These are phyloP conservation scores for Sporisorium graminicola DNA, from an alignment of 1,284 basidiomycete species.

Conservation along the genomic window DNA sequence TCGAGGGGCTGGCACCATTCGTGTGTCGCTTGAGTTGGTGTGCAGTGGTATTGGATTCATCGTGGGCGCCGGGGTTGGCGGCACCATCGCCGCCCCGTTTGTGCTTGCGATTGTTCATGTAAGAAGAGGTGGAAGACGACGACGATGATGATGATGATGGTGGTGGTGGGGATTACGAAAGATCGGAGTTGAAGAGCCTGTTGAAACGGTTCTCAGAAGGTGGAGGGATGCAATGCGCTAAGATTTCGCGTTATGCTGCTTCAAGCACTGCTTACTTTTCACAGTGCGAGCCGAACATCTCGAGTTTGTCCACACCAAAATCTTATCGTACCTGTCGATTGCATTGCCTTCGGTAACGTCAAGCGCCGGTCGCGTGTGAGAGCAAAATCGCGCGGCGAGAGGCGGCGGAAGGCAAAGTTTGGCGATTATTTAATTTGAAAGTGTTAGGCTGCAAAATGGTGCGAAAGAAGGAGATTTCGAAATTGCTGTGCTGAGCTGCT, in stretches of 20 bases:
- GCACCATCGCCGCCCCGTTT: constrained; percentile 16
- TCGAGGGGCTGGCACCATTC: neutral
- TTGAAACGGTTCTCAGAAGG: neutral
- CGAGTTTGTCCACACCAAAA: too few species aligned
- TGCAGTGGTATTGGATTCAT: constrained; percentile 16
- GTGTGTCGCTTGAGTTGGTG: constrained; percentile 24
- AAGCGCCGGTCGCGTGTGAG: neutral
- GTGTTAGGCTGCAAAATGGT: neutral
- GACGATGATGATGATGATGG: too few species aligned
- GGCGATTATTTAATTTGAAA: neutral
- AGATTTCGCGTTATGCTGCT: too few species aligned
- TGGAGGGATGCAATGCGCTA: neutral
- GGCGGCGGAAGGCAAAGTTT: neutral
- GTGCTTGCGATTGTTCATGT: constrained; percentile 45
- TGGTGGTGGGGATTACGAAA: too few species aligned
- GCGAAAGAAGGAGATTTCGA: neutral
- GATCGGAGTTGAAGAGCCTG: neutral
- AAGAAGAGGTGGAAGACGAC: neutral
- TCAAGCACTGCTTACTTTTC: too few species aligned
- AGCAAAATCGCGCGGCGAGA: neutral
- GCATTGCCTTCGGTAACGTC: neutral
- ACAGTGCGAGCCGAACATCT: too few species aligned
- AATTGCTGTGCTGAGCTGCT: neutral
- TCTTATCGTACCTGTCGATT: too few species aligned
- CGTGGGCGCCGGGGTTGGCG: constrained; percentile 1